Evolutionary conservation across 805 yeast genomes (phyloP).

Genomic region (Saccharomyces kudriavzevii): DNA sequence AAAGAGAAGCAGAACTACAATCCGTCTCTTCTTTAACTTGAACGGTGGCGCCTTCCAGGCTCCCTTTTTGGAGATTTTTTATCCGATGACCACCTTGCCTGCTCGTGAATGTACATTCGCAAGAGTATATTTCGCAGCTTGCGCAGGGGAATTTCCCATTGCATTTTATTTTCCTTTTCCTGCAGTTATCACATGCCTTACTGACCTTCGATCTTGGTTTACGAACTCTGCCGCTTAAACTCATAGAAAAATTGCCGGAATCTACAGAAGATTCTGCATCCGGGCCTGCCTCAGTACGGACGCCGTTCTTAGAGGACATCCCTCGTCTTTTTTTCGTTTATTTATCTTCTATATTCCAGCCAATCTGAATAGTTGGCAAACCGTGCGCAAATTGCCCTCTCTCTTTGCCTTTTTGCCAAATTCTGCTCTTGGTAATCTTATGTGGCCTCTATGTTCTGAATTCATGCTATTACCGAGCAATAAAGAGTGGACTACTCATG

Average conservation of each 20-base stretch:
- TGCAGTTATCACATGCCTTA: constrained; percentile 28
- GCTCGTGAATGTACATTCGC: constrained; percentile 20
- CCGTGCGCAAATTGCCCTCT: neutral
- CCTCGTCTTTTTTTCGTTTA: neutral
- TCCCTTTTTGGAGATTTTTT: neutral
- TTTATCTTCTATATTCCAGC: neutral
- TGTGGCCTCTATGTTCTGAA: neutral
- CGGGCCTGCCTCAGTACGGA: neutral
- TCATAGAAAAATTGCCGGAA: neutral
- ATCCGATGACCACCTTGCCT: neutral
- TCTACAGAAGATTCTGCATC: neutral
- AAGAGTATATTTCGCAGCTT: constrained; percentile 26
- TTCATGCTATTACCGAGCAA: neutral
- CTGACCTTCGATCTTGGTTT: constrained; percentile 9
- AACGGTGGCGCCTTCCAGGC: neutral
- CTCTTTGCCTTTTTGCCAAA: neutral
- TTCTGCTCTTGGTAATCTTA: neutral
- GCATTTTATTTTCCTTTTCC: constrained; percentile 29
- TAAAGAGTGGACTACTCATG: neutral
- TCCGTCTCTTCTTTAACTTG: neutral
- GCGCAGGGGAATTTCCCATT: constrained; percentile 29
- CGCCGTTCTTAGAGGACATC: neutral
- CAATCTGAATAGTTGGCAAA: neutral
- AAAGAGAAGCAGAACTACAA: neutral
- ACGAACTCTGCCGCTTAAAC: neutral